Percentiles rank a stretch among this genome's conserved stretches.
Conservation (phyloP, 345 rosid genomes). For the Lepidium sativum region DNA sequence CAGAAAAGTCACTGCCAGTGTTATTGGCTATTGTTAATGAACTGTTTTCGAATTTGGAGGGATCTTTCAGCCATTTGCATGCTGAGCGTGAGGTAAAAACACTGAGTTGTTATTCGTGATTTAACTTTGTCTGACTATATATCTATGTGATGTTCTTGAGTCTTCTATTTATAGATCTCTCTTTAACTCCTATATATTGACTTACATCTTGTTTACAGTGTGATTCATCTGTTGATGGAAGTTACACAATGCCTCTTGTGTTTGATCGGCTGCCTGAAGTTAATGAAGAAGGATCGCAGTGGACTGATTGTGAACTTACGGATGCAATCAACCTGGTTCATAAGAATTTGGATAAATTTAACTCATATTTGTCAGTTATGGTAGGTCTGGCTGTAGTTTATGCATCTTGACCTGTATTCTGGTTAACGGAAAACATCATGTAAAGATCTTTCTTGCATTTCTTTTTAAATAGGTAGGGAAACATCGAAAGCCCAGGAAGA, state of each 20-base stretch:
- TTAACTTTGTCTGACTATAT: background rate
- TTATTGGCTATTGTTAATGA: constrained; percentile 40
- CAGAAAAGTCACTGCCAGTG: constrained; percentile 49
- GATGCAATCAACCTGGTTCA: constrained; percentile 59
- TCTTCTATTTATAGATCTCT: background rate
- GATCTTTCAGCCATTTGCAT: constrained; percentile 56
- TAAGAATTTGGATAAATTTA: constrained; percentile 60
- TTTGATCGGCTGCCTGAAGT: constrained; percentile 60
- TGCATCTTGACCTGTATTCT: background rate
- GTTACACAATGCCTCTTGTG: constrained; percentile 46
- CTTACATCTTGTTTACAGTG: constrained; percentile 37
- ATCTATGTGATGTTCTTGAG: background rate
- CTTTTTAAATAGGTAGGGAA: constrained; percentile 48
- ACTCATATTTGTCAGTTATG: constrained; percentile 48
- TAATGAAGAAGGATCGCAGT: constrained; percentile 56
- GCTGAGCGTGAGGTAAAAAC: constrained; percentile 47
- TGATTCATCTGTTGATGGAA: constrained; percentile 56
- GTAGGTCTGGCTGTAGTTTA: constrained; percentile 33
- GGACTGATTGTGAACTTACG: constrained; percentile 65
- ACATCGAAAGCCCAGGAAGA: constrained; percentile 64
- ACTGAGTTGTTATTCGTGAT: background rate
- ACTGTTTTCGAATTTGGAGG: constrained; percentile 59
- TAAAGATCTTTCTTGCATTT: background rate
- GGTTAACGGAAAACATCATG: background rate
- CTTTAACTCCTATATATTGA: background rate